These are phyloP conservation scores for Podaxis sp. DNA, from an alignment of 768 basidiomycete genomes.

Conservation along the genomic window DNA sequence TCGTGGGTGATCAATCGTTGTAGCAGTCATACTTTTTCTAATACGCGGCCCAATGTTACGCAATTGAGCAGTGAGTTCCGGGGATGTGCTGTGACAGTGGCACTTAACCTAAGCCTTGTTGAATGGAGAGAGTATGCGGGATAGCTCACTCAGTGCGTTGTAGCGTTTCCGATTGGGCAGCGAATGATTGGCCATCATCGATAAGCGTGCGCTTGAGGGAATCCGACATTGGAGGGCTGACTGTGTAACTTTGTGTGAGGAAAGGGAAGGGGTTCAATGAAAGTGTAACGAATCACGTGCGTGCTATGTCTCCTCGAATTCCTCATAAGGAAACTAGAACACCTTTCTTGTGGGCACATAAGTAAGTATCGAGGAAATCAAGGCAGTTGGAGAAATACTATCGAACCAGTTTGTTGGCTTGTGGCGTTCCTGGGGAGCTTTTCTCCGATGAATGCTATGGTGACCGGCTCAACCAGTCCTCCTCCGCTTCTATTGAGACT, in stretches of 20 bases:
- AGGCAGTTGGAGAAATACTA: not conserved
- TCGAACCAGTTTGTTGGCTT: not conserved
- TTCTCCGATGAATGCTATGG: not conserved
- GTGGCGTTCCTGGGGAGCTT: not conserved
- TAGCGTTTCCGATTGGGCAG: not conserved
- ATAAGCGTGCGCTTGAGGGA: slow-evolving; percentile 30
- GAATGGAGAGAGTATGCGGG: not conserved
- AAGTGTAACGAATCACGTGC: slow-evolving; percentile 1
- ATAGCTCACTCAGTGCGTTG: slow-evolving; percentile 4
- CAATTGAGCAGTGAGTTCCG: slow-evolving; percentile 54
- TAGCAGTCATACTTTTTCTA: slow-evolving; percentile 51
- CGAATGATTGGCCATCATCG: slow-evolving; percentile 15
- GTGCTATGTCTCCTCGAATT: not conserved
- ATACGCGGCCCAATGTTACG: slow-evolving; percentile 58
- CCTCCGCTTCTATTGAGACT: not conserved
- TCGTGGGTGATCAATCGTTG: not conserved
- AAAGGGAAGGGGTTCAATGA: not conserved
- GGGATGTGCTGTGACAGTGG: slow-evolving; percentile 33
- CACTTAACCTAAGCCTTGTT: not conserved
- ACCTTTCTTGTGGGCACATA: slow-evolving; percentile 2
- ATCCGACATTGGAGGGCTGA: slow-evolving; percentile 16
- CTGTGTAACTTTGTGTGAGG: not conserved
- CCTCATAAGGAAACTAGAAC: not conserved
- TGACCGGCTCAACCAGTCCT: not conserved
- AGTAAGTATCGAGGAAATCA: not conserved